Conservation (phyloP, 129 eudicot genomes). For the Erigeron canadensis region DNA sequence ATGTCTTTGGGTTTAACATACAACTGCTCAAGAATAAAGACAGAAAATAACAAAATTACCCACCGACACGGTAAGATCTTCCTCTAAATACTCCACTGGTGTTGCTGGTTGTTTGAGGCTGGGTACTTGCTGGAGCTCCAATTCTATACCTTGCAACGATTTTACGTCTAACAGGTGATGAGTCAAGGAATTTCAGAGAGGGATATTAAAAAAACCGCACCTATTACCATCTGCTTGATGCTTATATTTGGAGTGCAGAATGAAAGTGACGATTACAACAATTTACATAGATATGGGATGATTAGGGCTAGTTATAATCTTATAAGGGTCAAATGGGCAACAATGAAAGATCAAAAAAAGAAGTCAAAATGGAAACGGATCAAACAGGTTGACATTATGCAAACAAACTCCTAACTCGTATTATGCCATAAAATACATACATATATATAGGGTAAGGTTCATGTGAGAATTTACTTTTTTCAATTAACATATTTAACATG, state of each 20-base stretch:
- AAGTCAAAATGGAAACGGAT: not conserved
- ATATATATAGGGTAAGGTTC: too few relatives aligned
- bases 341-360: not conserved
- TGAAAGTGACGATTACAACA: not conserved
- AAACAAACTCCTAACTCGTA: not conserved
- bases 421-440: too few relatives aligned
- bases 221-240: not conserved
- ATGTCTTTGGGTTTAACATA: not conserved
- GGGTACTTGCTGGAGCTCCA: conserved; percentile 48
- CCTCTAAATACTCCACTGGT: conserved; percentile 67
- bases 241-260: not conserved
- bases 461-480: not conserved
- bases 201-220: not conserved
- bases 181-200: conserved; percentile 42
- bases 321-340: not conserved
- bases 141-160: conserved; percentile 61
- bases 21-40: not conserved
- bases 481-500: not conserved
- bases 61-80: conserved; percentile 65
- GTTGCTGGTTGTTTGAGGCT: conserved; percentile 40
- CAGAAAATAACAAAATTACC: conserved; percentile 18
- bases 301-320: not conserved
- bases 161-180: conserved; percentile 42
- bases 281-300: not conserved
- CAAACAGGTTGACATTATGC: not conserved